Percentiles rank a stretch among this genome's conserved stretches.
Evolutionary conservation across 176 grass and related monocot genomes (phyloP).

Genomic region (Stipa capillata): DNA sequence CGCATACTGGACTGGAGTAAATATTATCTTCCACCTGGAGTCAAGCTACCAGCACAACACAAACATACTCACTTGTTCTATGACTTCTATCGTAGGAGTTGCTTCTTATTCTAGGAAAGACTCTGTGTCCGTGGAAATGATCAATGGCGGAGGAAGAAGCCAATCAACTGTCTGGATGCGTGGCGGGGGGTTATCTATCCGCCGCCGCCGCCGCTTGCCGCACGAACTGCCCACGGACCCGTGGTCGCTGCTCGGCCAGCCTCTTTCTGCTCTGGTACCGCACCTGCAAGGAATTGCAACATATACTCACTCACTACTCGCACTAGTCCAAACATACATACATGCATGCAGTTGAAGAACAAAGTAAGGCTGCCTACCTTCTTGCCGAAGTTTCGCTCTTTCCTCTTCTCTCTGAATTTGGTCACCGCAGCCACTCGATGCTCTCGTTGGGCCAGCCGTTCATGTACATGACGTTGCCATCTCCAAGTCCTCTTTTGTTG

Average conservation of each 20-base stretch:
- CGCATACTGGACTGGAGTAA: no score
- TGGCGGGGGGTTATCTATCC: slow-evolving; percentile 50
- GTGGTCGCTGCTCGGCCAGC: slow-evolving; percentile 67
- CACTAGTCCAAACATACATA: no score
- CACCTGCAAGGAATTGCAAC: slow-evolving; percentile 72
- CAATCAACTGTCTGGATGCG: slow-evolving; percentile 12
- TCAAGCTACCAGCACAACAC: no score
- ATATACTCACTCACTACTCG: no score
- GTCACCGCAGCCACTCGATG: slow-evolving; percentile 35
- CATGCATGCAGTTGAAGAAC: no score
- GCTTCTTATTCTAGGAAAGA: no score
- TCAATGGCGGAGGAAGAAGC: background rate
- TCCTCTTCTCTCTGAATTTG: slow-evolving; percentile 74
- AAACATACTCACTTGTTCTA: no score
- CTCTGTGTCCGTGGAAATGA: no score
- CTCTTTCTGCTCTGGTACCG: slow-evolving; percentile 78
- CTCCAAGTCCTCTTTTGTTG: slow-evolving; percentile 37
- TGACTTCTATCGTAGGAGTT: no score
- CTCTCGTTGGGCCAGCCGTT: slow-evolving; percentile 61
- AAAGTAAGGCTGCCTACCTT: slow-evolving; percentile 49
- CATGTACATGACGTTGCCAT: slow-evolving; percentile 35
- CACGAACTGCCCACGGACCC: slow-evolving; percentile 73
- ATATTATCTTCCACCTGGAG: no score
- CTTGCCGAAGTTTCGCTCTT: slow-evolving; percentile 72
- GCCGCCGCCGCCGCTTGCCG: slow-evolving; percentile 25